Conservation (phyloP, 2,329 filamentous ascomycete genomes). For the Dothideomycetidae sp. region DNA sequence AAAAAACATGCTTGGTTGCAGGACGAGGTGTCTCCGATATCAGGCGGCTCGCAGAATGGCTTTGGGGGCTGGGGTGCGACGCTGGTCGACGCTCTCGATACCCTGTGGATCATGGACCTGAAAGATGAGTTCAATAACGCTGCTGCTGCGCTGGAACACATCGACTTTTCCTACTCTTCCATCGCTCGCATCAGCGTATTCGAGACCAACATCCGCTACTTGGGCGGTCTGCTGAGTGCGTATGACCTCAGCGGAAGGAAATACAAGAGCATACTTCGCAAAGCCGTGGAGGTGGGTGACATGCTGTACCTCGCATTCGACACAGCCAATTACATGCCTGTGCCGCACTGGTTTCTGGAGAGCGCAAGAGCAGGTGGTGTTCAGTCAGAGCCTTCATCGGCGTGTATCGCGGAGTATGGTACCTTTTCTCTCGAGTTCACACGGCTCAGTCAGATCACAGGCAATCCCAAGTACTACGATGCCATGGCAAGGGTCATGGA, state of each 20-base stretch:
- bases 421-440: slow-evolving; percentile 50
- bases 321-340: slow-evolving; percentile 53
- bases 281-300: slow-evolving; percentile 49
- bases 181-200: slow-evolving; percentile 47
- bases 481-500: slow-evolving; percentile 44
- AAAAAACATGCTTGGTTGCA: slow-evolving; percentile 67
- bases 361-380: slow-evolving; percentile 14
- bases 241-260: slow-evolving; percentile 48
- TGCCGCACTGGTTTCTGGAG: slow-evolving; percentile 43
- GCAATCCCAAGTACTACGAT: slow-evolving; percentile 47
- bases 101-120: slow-evolving; percentile 60
- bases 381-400: slow-evolving; percentile 20
- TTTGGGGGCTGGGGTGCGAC: slow-evolving; percentile 92
- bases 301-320: slow-evolving; percentile 54
- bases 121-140: slow-evolving; percentile 51
- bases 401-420: slow-evolving; percentile 39
- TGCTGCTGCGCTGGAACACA: slow-evolving; percentile 40
- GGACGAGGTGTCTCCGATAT: slow-evolving; percentile 62
- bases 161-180: slow-evolving; percentile 46
- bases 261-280: slow-evolving; percentile 41
- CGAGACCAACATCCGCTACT: slow-evolving; percentile 57
- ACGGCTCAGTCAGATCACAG: slow-evolving; percentile 48
- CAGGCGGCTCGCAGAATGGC: slow-evolving; percentile 53
- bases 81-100: slow-evolving; percentile 62
- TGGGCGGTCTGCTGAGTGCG: slow-evolving; percentile 54